phyloP scores from a whole-genome alignment of 257 asterid species.

The Scutellaria baicalensis region DNA sequence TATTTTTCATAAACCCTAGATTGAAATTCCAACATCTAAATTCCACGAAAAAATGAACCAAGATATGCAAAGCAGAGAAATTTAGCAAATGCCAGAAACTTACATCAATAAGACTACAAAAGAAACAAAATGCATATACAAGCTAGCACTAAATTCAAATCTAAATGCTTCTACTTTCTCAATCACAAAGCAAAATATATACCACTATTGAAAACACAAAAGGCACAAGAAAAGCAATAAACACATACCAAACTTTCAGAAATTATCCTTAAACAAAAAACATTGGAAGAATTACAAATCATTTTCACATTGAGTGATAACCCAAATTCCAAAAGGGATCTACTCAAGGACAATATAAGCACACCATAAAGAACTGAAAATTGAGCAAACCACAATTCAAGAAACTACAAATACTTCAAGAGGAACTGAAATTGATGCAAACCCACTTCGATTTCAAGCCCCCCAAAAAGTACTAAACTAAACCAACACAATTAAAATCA shows the following conservation, averaged over 20 bases:
- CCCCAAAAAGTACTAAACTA: background rate
- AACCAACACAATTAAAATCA: background rate
- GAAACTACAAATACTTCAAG: background rate
- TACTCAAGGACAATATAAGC: background rate
- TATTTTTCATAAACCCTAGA: background rate
- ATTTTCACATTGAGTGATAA: background rate
- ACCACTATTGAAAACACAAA: no score
- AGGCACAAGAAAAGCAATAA: no score
- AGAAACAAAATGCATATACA: background rate
- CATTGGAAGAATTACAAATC: background rate
- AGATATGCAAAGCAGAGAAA: background rate
- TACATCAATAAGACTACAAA: background rate
- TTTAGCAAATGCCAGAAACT: background rate
- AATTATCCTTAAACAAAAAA: background rate
- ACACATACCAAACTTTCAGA: background rate
- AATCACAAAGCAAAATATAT: no score
- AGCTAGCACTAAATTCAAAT: background rate
- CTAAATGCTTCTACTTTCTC: background rate
- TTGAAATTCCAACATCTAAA: background rate
- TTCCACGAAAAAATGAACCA: background rate
- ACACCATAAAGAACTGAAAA: background rate
- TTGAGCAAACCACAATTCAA: background rate
- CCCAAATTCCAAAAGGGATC: slow-evolving; percentile 15
- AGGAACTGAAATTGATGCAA: background rate
- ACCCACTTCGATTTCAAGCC: background rate